Base-by-base conservation (phyloP, 768 basidiomycete species). In the Psilocybe sp. region DNA sequence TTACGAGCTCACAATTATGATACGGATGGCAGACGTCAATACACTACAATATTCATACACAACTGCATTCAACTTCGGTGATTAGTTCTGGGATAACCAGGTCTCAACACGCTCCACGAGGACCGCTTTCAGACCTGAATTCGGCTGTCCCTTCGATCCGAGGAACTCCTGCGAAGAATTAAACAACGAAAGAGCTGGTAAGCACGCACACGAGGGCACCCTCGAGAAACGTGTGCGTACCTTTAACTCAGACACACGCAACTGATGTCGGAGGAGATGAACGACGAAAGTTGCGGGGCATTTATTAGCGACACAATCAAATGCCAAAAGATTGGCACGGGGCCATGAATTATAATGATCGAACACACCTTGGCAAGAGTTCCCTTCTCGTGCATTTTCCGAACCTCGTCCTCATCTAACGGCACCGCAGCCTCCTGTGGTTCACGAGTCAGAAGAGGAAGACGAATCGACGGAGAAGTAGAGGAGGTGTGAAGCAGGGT, bases 191-290 rank as follows among this genome's bases (percentile, higher is more conserved):
- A 28, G 23, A 28, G 42, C 46, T 41, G 33, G 38, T 36, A 12
- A 47, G 16, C 49, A 45, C 48, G 33, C 42, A 33, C 31, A 37
- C 34, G 53, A 39, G 40, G 50, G 37, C 38, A 39, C 42, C 36
- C 42, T 14, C 40, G 44, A 33, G 40, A 39, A 55, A 28, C 7
- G 20, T 38, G 38, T 49, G 34, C 74, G 50, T 53, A 87, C 88
- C 79, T 87, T 91, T 42, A 92, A 73, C 59, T 89, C 85, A 65
- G 87, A 86, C 53, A 89, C 84, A 14, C 80, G 82, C 54, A 91
- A 73, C 89, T 92, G 60, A 48, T 20, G 33, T 39, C 33, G 46
- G 45, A 51, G 42, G 44, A 45, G 15, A 28, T 28, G 23, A 28
- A 28, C 47, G 45, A 51, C 43, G 43, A 45, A 16, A 23, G 49